These are phyloP conservation scores for Boletus reticulatus DNA, from an alignment of 768 basidiomycete species.

Conservation along the genomic window DNA sequence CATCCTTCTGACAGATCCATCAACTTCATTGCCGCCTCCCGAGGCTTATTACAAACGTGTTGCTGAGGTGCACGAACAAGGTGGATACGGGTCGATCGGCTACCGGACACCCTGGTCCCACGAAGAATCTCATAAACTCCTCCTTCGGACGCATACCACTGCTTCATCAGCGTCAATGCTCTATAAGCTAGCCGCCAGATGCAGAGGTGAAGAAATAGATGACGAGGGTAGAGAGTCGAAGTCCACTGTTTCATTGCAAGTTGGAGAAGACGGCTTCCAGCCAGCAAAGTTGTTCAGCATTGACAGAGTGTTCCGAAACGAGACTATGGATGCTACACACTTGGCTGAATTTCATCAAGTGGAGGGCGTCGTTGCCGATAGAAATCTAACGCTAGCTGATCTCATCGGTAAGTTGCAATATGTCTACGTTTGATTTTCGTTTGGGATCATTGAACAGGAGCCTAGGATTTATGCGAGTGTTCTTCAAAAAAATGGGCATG, in stretches of 20 bases:
- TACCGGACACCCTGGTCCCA: constrained; percentile 96
- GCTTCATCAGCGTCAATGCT: constrained; percentile 93
- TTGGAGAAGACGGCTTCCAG: constrained; percentile 69
- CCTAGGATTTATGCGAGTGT: constrained; percentile 95
- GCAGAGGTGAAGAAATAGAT: constrained; percentile 55
- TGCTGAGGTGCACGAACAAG: constrained; percentile 77
- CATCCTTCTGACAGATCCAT: constrained; percentile 60
- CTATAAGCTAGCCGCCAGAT: constrained; percentile 86
- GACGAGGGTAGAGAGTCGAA: constrained; percentile 30
- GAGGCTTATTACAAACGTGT: constrained; percentile 85
- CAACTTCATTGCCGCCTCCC: constrained; percentile 70
- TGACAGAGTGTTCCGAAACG: constrained; percentile 97
- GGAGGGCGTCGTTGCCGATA: constrained; percentile 98
- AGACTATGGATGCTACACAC: constrained; percentile 98
- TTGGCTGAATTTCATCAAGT: constrained; percentile 99
- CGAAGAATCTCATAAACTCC: constrained; percentile 87
- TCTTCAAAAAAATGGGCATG: constrained; percentile 98
- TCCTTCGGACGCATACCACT: constrained; percentile 96
- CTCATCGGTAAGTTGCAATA: constrained; percentile 68
- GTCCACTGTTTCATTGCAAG: constrained; percentile 7
- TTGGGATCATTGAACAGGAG: background rate
- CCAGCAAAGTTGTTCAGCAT: constrained; percentile 96
- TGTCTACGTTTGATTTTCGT: background rate
- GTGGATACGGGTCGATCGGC: constrained; percentile 90
- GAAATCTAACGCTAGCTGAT: constrained; percentile 88